Evolutionary conservation across 805 yeast genomes (phyloP).

Genomic region (Wilhelminamyces savonicus): DNA sequence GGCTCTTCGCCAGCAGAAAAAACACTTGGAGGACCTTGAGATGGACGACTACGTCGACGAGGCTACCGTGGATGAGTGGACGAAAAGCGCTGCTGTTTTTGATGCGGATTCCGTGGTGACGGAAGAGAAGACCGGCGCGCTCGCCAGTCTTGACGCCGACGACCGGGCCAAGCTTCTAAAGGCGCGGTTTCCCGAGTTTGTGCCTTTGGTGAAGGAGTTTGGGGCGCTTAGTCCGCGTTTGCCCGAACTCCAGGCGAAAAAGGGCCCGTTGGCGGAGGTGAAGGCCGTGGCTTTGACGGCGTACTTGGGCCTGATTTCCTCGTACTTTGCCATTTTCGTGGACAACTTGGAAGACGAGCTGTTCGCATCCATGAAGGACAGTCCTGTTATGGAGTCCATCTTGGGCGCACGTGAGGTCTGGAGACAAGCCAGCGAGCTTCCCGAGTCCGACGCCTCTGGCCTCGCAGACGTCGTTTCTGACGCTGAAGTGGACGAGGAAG

Average conservation of each 20-base stretch:
- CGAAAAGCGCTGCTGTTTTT: constrained; percentile 44
- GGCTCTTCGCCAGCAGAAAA: constrained; percentile 79
- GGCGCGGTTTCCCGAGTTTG: constrained; percentile 74
- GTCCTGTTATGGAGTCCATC: constrained; percentile 83
- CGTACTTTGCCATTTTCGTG: constrained; percentile 72
- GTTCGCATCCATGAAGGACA: constrained; percentile 65
- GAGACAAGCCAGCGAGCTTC: constrained; percentile 69
- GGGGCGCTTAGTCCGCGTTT: constrained; percentile 36
- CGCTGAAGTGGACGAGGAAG: constrained; percentile 1
- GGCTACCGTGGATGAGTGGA: constrained; percentile 77
- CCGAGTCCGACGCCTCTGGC: too few species aligned
- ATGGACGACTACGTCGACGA: constrained; percentile 62
- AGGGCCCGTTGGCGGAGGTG: constrained; percentile 35
- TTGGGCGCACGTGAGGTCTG: constrained; percentile 79
- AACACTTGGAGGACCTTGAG: constrained; percentile 62
- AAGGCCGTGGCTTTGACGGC: constrained; percentile 69
- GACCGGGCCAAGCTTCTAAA: constrained; percentile 51
- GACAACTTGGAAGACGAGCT: constrained; percentile 51
- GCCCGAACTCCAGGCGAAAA: constrained; percentile 22
- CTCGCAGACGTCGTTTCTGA: constrained; percentile 2
- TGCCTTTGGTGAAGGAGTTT: constrained; percentile 67
- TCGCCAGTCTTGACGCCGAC: constrained; percentile 37
- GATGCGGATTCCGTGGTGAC: constrained; percentile 19
- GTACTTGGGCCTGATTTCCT: constrained; percentile 70
- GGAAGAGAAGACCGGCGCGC: constrained; percentile 8